phyloP scores from a whole-genome alignment of 23 red algal species.

The Gracilaria vermiculophylla region DNA sequence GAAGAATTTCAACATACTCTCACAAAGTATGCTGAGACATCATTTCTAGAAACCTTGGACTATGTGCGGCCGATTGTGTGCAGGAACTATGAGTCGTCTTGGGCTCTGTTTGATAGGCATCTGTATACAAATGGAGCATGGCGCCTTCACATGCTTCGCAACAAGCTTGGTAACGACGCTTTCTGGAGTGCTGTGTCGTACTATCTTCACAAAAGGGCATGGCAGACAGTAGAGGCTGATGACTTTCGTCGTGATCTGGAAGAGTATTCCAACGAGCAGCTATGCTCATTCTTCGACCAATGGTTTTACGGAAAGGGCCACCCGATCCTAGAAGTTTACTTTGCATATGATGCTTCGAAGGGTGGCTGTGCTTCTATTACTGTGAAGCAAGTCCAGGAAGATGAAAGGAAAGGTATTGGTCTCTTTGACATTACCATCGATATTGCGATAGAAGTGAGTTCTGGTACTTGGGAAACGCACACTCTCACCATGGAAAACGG shows the following conservation, averaged over 20 bases:
- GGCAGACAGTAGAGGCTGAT: conserved; percentile 68
- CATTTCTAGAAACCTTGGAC: conserved; percentile 47
- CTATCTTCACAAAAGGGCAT: conserved; percentile 54
- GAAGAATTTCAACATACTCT: conserved; percentile 61
- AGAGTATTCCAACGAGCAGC: conserved; percentile 23
- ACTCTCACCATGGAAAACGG: conserved; percentile 46
- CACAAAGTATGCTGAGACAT: conserved; percentile 40
- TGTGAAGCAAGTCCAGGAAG: conserved; percentile 54
- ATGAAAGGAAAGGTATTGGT: conserved; percentile 35
- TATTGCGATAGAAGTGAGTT: conserved; percentile 42
- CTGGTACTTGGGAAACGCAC: conserved; percentile 54
- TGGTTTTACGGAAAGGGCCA: conserved; percentile 73
- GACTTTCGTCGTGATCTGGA: conserved; percentile 75
- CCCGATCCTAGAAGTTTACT: conserved; percentile 48
- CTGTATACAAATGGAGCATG: conserved; percentile 74
- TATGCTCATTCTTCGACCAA: conserved; percentile 76
- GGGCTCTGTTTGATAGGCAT: conserved; percentile 72
- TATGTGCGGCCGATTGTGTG: conserved; percentile 68
- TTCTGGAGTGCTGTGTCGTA: conserved; percentile 61
- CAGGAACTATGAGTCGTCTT: conserved; percentile 55
- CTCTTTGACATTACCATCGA: conserved; percentile 66
- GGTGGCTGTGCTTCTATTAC: conserved; percentile 28
- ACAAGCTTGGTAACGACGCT: conserved; percentile 49
- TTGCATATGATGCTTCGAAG: conserved; percentile 43
- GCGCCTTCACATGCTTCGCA: conserved; percentile 76